Conservation (phyloP, 345 rosid species). For the Melaleuca quinquenervia region DNA sequence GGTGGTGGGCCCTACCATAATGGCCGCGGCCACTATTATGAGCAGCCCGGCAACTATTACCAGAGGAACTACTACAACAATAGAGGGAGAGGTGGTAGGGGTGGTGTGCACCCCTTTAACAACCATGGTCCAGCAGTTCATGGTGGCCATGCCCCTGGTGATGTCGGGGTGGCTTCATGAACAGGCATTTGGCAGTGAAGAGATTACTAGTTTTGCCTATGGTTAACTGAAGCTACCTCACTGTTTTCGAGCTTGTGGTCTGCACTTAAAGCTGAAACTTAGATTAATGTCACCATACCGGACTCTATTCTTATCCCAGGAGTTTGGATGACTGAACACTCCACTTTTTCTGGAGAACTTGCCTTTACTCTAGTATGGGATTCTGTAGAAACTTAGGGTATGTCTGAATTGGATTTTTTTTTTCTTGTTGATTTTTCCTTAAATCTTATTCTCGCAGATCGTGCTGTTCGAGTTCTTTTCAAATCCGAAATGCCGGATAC, state of each 20-base stretch:
- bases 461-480: background rate
- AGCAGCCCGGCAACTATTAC: slow-evolving; percentile 55
- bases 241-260: background rate
- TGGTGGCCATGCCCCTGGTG: slow-evolving; percentile 38
- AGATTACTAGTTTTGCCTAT: background rate
- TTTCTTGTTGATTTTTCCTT: background rate
- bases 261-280: background rate
- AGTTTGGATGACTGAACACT: background rate
- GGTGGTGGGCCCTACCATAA: slow-evolving; percentile 60
- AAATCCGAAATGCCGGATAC: background rate
- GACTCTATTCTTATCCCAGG: background rate
- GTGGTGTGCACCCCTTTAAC: slow-evolving; percentile 37
- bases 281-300: background rate
- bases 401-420: background rate
- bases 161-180: slow-evolving; percentile 43
- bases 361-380: background rate
- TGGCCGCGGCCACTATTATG: slow-evolving; percentile 54
- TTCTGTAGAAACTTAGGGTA: background rate
- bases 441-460: background rate
- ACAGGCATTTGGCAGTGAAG: background rate
- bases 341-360: background rate
- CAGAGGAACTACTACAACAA: slow-evolving; percentile 58
- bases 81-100: slow-evolving; percentile 52
- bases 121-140: slow-evolving; percentile 28
- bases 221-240: background rate